Conservation (phyloP, 2,329 filamentous ascomycete species). For the Calonectria hawksworthii region DNA sequence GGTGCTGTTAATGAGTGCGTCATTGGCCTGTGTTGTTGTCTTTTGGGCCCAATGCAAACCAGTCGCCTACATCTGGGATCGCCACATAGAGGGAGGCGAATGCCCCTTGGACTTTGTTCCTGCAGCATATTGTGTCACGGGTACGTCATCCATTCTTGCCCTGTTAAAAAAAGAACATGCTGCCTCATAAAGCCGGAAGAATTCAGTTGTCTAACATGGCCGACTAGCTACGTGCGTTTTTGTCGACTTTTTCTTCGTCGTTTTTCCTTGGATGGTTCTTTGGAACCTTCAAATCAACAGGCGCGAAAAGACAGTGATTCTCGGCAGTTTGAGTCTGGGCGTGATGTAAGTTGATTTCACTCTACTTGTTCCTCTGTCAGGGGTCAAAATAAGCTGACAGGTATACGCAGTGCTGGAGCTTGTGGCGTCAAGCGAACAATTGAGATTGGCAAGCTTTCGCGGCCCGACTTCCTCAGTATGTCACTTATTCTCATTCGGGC, state of each 20-base stretch:
- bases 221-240: slow-evolving; percentile 34
- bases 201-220: not conserved
- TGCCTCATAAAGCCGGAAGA: no score
- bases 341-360: slow-evolving; percentile 48
- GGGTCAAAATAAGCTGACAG: not conserved
- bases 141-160: slow-evolving; percentile 5
- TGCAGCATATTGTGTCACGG: slow-evolving; percentile 1
- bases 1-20: slow-evolving; percentile 6
- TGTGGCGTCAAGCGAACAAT: slow-evolving; percentile 19
- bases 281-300: slow-evolving; percentile 58
- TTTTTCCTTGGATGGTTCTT: slow-evolving; percentile 57
- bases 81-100: not conserved
- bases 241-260: slow-evolving; percentile 53
- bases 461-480: slow-evolving; percentile 10
- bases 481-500: not conserved
- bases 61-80: slow-evolving; percentile 20
- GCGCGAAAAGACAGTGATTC: slow-evolving; percentile 57
- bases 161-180: not conserved
- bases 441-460: slow-evolving; percentile 4
- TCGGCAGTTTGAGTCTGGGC: slow-evolving; percentile 55
- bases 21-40: not conserved
- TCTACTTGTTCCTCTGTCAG: no score
- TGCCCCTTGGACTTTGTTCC: slow-evolving; percentile 22
- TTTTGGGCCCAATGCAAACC: slow-evolving; percentile 26
- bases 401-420: slow-evolving; percentile 3